Evolutionary conservation across 2,329 filamentous ascomycete genomes (phyloP).

Genomic region (Neopestalotiopsis clavispora): DNA sequence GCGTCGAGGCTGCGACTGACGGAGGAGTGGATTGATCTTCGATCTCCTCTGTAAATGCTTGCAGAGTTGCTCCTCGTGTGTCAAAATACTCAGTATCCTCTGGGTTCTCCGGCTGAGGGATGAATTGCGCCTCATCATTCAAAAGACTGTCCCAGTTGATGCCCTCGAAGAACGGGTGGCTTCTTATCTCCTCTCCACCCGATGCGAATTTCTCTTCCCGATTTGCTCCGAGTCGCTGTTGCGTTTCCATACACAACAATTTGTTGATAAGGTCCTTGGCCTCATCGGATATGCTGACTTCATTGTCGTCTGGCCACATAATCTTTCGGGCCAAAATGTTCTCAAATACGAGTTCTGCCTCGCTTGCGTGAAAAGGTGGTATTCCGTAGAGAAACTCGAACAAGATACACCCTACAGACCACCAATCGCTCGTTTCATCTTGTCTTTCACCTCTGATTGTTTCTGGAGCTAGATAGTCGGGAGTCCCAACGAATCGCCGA

Average conservation of each 20-base stretch:
- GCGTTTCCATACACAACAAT: constrained; percentile 83
- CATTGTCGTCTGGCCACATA: constrained; percentile 86
- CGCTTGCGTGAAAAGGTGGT: constrained; percentile 89
- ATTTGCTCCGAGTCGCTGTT: constrained; percentile 84
- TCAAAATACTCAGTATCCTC: constrained; percentile 99
- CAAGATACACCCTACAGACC: constrained; percentile 97
- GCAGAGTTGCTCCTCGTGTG: constrained; percentile 84
- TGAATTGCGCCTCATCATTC: constrained; percentile 95
- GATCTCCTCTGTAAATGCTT: constrained; percentile 91
- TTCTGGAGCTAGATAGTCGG: constrained; percentile 95
- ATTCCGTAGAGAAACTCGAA: constrained; percentile 95
- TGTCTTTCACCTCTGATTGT: constrained; percentile 95
- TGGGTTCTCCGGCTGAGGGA: constrained; percentile 88
- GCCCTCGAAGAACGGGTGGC: constrained; percentile 85
- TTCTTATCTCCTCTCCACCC: constrained; percentile 90
- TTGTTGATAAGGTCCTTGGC: constrained; percentile 95
- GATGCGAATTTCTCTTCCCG: constrained; percentile 79
- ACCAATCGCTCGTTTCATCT: constrained; percentile 99
- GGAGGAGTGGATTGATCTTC: constrained; percentile 85
- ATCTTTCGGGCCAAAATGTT: constrained; percentile 92
- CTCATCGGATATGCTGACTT: constrained; percentile 80
- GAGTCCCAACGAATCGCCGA: constrained; percentile 92
- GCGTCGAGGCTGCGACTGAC: constrained; percentile 61
- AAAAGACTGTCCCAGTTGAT: constrained; percentile 89
- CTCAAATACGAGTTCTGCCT: constrained; percentile 93